Base-by-base conservation (phyloP, 768 basidiomycete species). In the Amanita subjunquillea region DNA sequence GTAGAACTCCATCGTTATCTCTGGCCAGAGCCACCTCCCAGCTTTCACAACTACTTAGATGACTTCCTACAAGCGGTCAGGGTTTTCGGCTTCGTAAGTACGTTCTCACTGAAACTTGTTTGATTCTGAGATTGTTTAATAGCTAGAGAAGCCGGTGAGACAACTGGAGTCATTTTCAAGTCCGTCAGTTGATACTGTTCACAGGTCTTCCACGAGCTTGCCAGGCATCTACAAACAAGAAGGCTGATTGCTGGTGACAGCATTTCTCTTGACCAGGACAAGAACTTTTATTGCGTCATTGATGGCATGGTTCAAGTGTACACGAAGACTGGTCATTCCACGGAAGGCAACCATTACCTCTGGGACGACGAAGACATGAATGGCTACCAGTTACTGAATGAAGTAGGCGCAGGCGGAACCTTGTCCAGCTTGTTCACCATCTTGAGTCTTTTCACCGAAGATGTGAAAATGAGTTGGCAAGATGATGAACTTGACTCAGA, bases 281-380 rank as follows among this genome's bases (percentile, higher is more conserved):
- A 91, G 61, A 92, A 85, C 57, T 99, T 99, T 68, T 98, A 97
- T 67, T 97, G 92, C 64, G 95, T 99, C 32, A 86, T 98, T 30
- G 96, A 99, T 65, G 96, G 96, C n/a, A 87, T 79, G 55, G 95
- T 95, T 12, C 91, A 99, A 62, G 91, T 98, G 9, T 96, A 79
- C 64, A 90, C 90, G 13, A 79, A 80, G 54, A 82, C 83, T 0
- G 82, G 79, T 4, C 75, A 78, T 56, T 68, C 70, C 10, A 61
- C 70, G 9, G 72, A 74, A 29, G 67, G 65, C 3, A 72, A 68
- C 48, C 76, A 76, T 51, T 79, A 78, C 39, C 68, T 77, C 10
- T 89, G 85, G 83, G 89, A 90, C 37, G 81, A 84, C 50, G 88
- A 90, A 61, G 84, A 89, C 49, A 87, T 90, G 79, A 95, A 96